Base-by-base conservation (phyloP, 495 filamentous ascomycete genomes). In the Emericellopsis terricola region DNA sequence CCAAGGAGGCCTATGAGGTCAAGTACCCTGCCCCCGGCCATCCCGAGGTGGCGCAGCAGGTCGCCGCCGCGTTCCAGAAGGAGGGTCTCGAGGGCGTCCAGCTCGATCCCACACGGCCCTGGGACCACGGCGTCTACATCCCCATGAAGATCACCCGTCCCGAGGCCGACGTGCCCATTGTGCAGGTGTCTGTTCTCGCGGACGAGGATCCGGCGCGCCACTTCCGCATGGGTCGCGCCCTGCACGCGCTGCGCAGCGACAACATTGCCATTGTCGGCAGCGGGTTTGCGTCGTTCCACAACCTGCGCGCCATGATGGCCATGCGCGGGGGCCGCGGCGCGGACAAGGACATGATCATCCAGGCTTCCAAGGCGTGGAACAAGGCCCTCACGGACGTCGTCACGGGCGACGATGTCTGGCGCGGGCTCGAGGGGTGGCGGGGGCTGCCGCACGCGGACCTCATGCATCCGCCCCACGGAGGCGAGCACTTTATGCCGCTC, bases 201-300 rank as follows among this genome's bases (percentile, higher is more conserved):
- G 60, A 49, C 10, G 73, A 80, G 43, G 65, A 78, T 38, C 60
- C 72, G 8, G 51, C 60, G 20, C 58, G 65, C 42, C 76, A 81
- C 46, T 69, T 72, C 44, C 53, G 56, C 3, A 59, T 81, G n/a
- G 78, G 78, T 13, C 54, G 67, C 34, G 73, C 75, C 2, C 46
- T 83, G 8, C 44, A 62, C 2, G 40, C 41, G 16, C 68, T 82
- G 9, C 69, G 78, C 30, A 64, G 70, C 26, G 63, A 79, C 37
- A 69, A 69, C 27, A 63, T 81, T 33, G 52, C 71, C 18, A 66
- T 82, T 29, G 65, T 83, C 11, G 64, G 62, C n/a, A 70, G 72
- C 0, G 76, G 78, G 3, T 78, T 80, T 73, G 72, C 74, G 3
- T 45, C 41, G 10, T 74, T 79, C 13, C 78, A 81, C 44, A 81